A percentile compares a stretch with the other conserved stretches of the same genome.
These are phyloP conservation scores for Curvularia hawaiiensis DNA, from an alignment of 2,329 filamentous ascomycete species.

Conservation along the genomic window DNA sequence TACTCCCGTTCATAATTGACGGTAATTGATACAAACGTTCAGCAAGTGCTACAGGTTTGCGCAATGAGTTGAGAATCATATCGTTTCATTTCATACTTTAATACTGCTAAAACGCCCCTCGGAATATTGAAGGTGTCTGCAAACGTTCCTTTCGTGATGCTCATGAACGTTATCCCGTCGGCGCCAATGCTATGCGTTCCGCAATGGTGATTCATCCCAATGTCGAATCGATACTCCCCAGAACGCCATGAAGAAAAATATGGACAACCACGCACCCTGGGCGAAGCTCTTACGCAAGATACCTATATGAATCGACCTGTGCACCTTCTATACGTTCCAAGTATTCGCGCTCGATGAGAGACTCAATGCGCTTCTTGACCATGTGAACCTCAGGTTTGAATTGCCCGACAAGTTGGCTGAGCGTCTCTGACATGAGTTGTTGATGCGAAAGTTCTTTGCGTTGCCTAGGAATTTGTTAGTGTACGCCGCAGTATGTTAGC, in stretches of 20 bases:
- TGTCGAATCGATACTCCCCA: slow-evolving; percentile 6
- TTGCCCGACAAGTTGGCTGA: slow-evolving; percentile 68
- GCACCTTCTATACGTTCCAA: slow-evolving; percentile 75
- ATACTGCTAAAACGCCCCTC: background rate
- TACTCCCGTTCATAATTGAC: background rate
- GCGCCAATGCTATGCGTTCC: slow-evolving; percentile 23
- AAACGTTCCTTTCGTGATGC: background rate
- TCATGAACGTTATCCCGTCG: background rate
- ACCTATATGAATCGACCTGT: slow-evolving; percentile 68
- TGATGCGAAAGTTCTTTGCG: slow-evolving; percentile 74
- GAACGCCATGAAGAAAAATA: background rate
- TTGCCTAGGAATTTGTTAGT: slow-evolving; percentile 58
- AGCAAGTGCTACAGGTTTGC: background rate
- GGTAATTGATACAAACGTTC: background rate
- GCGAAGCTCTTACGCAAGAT: slow-evolving; percentile 63
- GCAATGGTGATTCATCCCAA: slow-evolving; percentile 7
- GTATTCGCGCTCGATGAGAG: slow-evolving; percentile 77
- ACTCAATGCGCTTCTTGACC: slow-evolving; percentile 82
- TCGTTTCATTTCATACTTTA: background rate
- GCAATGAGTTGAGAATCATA: background rate
- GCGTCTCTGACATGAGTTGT: slow-evolving; percentile 72
- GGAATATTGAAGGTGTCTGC: background rate
- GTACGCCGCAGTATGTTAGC: background rate
- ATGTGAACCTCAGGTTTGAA: slow-evolving; percentile 79
- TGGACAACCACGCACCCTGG: background rate